phyloP scores from a whole-genome alignment of 2,329 filamentous ascomycete species.

The Coniochaeta sp. region DNA sequence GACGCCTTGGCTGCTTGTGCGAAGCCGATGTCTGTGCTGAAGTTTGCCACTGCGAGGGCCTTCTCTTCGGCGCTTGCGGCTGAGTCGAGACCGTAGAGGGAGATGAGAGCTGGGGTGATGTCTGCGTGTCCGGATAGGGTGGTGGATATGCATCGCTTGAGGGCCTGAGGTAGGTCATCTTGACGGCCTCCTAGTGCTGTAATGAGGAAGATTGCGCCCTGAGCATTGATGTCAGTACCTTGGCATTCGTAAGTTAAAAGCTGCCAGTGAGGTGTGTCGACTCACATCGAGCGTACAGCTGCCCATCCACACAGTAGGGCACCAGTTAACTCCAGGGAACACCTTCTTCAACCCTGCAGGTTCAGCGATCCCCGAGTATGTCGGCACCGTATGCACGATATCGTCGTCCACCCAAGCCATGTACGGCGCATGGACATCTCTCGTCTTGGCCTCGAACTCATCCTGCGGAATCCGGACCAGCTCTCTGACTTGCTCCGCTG shows the following conservation, averaged over 20 bases:
- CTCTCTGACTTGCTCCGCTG: neutral
- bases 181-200: neutral
- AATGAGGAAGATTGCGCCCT: neutral
- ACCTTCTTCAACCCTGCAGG: neutral
- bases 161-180: neutral
- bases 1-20: neutral
- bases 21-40: conserved; percentile 3
- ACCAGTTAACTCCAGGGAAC: neutral
- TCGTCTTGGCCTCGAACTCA: neutral
- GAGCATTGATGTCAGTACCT: neutral
- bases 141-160: neutral
- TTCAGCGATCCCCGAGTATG: neutral
- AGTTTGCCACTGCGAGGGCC: neutral
- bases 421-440: neutral
- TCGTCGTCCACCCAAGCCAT: conserved; percentile 3
- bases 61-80: neutral
- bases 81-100: neutral
- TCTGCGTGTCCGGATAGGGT: neutral
- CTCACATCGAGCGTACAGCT: neutral
- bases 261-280: neutral
- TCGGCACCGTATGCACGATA: neutral
- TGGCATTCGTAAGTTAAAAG: too few relatives aligned
- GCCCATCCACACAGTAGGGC: neutral
- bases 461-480: neutral
- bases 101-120: neutral